Base-by-base conservation (phyloP, 148 eudicot species). In the Drosera capensis region DNA sequence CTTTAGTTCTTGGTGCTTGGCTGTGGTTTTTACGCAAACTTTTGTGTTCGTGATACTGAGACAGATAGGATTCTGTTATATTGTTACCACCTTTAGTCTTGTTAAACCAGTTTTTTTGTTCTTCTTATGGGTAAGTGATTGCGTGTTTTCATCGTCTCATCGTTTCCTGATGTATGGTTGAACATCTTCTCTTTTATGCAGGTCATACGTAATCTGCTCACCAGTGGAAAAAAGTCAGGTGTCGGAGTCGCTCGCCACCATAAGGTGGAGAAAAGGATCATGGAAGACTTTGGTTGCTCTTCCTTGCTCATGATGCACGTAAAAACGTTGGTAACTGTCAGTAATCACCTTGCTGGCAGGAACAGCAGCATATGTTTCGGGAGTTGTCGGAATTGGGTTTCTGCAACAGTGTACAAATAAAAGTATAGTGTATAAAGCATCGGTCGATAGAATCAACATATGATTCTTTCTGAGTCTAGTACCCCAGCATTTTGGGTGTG, bases 161-260 rank as follows among this genome's bases (percentile, higher is more conserved):
- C 20, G 14, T 35, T 21, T 16, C 20, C 5, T 25, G 37, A 26
- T 19, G 0, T 46, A 7, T 24, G 29, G 18, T 22, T 20, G 13
- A 12, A 24, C n/a, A 17, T 22, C 31, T 24, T 12, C 12, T 41
- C 24, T 25, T 2, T 18, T 35, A 20, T 71, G 70, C 92, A 86
- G 95, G 95, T 81, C 63, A 51, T 71, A 62, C 65, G 58, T 46
- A 54, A 66, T 86, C 80, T 31, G 77, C 78, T 71, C 84, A 75
- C 86, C 77, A 68, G 74, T n/a, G n/a, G n/a, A n/a, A n/a, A 62
- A 70, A 86, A 56, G 61, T 78, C 67, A 60, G 52, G 52, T 72
- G 64, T 65, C 69, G 40, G 58, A 70, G 72, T 72, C 64, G 55
- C n/a, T n/a, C n/a, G n/a, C n/a, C 78, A 67, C 73, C 68, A 57